phyloP scores from a whole-genome alignment of 2,329 filamentous ascomycete genomes.

The Talaromyces sp. region DNA sequence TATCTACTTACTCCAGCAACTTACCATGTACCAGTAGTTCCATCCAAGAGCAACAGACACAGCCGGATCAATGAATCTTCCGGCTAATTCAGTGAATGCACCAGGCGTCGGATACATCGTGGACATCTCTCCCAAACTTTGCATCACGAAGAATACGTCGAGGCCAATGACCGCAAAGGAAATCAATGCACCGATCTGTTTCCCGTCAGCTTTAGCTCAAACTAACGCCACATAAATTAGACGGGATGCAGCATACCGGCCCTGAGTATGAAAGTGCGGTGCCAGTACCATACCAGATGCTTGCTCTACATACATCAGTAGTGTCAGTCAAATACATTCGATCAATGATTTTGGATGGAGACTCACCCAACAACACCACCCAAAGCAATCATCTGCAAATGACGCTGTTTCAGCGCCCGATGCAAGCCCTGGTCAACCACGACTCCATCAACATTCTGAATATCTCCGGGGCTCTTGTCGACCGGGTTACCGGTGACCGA shows the following conservation, averaged over 20 bases:
- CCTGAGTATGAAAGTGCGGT: constrained; percentile 17
- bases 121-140: constrained; percentile 17
- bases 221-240: background rate
- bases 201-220: background rate
- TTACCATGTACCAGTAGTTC: constrained; percentile 30
- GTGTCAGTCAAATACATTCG: background rate
- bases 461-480: constrained; percentile 8
- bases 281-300: constrained; percentile 20
- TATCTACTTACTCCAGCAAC: background rate
- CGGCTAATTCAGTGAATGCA: constrained; percentile 18
- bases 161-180: constrained; percentile 18
- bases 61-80: constrained; percentile 20
- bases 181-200: constrained; percentile 13
- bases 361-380: constrained; percentile 18
- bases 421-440: constrained; percentile 18
- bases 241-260: constrained; percentile 8
- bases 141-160: constrained; percentile 20
- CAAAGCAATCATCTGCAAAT: constrained; percentile 18
- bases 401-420: constrained; percentile 13
- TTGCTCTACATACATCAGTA: constrained; percentile 9
- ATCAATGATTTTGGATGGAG: background rate
- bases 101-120: constrained; percentile 19
- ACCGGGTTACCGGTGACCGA: background rate
- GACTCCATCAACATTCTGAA: constrained; percentile 3
- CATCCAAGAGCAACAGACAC: constrained; percentile 24